Evolutionary conservation across 495 filamentous ascomycete species (phyloP).

Genomic region (Beverwykella pulmonaria): DNA sequence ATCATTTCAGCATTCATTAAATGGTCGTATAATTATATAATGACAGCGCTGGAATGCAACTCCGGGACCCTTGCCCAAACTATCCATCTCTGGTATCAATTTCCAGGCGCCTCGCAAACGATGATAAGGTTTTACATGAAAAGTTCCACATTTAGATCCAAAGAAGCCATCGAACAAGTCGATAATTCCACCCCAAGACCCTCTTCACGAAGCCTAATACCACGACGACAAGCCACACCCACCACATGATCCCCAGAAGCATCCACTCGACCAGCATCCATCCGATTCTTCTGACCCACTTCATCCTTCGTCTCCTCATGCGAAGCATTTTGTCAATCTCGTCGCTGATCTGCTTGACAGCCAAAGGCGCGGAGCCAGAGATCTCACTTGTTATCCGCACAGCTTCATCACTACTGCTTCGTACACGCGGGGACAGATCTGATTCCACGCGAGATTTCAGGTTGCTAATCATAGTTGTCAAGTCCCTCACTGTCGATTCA

Average conservation of each 20-base stretch:
- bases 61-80: not conserved
- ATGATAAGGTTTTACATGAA: not conserved
- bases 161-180: conserved; percentile 71
- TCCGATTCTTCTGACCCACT: conserved; percentile 63
- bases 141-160: conserved; percentile 56
- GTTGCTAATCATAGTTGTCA: conserved; percentile 53
- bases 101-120: not conserved
- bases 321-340: conserved; percentile 73
- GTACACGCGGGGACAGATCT: conserved; percentile 65
- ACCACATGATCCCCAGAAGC: conserved; percentile 54
- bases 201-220: conserved; percentile 43
- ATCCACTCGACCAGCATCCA: conserved; percentile 52
- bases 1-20: too few relatives aligned
- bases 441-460: conserved; percentile 57
- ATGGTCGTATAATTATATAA: not conserved
- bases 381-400: conserved; percentile 74
- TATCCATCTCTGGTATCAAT: not conserved
- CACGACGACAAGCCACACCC: conserved; percentile 52
- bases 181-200: conserved; percentile 57
- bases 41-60: not conserved
- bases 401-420: conserved; percentile 70
- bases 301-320: conserved; percentile 65
- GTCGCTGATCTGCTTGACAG: conserved; percentile 76
- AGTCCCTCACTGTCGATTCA: conserved; percentile 47
- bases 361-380: conserved; percentile 70